Evolutionary conservation across 1,139 yeast species (phyloP).

Genomic region (Ogataea hybrid): DNA sequence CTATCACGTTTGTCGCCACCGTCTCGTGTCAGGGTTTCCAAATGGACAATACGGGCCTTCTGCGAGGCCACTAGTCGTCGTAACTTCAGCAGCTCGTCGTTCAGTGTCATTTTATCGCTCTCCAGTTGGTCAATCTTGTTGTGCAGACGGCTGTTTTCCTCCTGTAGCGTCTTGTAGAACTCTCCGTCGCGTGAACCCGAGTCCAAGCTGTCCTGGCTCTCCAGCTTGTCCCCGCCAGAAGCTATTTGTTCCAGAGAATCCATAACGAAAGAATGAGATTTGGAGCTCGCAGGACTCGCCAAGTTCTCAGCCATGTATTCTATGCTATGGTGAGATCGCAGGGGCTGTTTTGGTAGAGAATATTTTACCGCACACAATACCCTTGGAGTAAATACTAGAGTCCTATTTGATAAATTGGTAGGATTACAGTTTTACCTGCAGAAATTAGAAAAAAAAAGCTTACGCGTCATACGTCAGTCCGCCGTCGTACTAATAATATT

Average conservation of each 20-base stretch:
- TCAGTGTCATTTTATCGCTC: constrained; percentile 8
- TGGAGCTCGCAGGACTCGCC: constrained; percentile 6
- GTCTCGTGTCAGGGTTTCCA: not conserved
- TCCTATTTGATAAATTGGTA: not conserved
- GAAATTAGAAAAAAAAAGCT: constrained; percentile 1
- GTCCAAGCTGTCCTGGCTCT: constrained; percentile 4
- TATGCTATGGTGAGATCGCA: not conserved
- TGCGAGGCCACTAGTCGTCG: constrained; percentile 3
- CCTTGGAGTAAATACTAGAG: not conserved
- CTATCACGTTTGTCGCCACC: not conserved
- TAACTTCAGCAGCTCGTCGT: constrained; percentile 6
- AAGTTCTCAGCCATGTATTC: constrained; percentile 2
- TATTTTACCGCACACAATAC: not conserved
- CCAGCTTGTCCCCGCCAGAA: constrained; percentile 3
- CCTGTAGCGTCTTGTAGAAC: not conserved
- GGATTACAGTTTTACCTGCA: constrained; percentile 2
- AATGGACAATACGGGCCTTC: constrained; percentile 7
- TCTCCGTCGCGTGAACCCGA: not conserved
- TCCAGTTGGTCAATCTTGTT: constrained; percentile 1
- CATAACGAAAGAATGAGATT: constrained; percentile 7
- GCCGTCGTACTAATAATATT: constrained; percentile 2
- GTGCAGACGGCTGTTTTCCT: not conserved
- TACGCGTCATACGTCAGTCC: constrained; percentile 11
- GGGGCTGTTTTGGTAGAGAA: not conserved
- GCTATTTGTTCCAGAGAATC: constrained; percentile 7